phyloP scores from a whole-genome alignment of 345 rosid species.

The Hypericum androsaemum region DNA sequence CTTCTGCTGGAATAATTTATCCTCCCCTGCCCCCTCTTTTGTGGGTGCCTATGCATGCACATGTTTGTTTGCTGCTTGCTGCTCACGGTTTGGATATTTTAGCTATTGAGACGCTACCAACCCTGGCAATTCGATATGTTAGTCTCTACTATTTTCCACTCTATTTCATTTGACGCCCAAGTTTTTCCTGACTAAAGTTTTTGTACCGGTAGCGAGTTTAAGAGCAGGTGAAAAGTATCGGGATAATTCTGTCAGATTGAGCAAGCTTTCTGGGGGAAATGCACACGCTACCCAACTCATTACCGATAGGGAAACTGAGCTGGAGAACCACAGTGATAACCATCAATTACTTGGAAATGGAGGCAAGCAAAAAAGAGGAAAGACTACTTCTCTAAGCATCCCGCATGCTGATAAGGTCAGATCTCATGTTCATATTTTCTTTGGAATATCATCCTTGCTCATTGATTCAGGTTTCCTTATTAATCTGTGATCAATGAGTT shows the following conservation, averaged over 20 bases:
- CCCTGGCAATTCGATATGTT: no score
- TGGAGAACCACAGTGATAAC: constrained; percentile 20
- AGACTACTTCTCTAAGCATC: constrained; percentile 24
- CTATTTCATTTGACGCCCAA: not conserved
- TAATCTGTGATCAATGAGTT: no score
- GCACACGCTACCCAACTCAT: constrained; percentile 21
- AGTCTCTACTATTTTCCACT: no score
- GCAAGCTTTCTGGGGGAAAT: constrained; percentile 37
- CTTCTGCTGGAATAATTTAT: no score
- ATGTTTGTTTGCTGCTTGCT: no score
- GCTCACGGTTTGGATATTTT: no score
- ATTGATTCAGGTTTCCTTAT: no score
- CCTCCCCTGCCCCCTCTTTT: no score
- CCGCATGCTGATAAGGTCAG: constrained; percentile 44
- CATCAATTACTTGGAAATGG: constrained; percentile 28
- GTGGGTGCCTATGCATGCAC: no score
- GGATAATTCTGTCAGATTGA: constrained; percentile 18
- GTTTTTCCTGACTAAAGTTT: constrained; percentile 8
- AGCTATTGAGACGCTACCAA: no score
- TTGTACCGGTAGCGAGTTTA: constrained; percentile 19
- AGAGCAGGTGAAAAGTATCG: constrained; percentile 19
- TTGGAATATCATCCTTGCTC: no score
- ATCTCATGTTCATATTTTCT: not conserved
- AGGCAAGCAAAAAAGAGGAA: constrained; percentile 44
- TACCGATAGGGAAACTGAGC: constrained; percentile 35